phyloP scores from a whole-genome alignment of 192 early-diverging fungal genomes.

The Obelidium mucronatum region DNA sequence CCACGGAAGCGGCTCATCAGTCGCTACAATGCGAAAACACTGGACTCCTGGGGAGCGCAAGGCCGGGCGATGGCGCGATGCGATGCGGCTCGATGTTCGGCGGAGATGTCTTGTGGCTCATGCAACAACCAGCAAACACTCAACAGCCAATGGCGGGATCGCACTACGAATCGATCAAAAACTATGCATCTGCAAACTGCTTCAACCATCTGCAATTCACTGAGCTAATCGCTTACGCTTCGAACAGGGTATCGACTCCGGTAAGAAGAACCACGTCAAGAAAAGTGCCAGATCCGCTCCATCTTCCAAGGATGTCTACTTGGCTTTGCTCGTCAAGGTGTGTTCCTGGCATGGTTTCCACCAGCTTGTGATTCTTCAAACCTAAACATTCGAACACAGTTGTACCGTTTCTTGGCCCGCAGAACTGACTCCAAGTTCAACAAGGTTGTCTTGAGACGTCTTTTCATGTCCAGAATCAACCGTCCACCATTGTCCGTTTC shows the following conservation, averaged over 20 bases:
- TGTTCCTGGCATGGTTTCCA: not conserved
- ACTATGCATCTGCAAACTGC: too few relatives aligned
- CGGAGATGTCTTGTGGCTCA: too few relatives aligned
- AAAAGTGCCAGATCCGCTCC: conserved; percentile 60
- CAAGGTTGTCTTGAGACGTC: conserved; percentile 97
- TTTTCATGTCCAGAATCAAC: conserved; percentile 99
- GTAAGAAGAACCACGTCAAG: conserved; percentile 97
- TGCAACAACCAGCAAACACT: too few relatives aligned
- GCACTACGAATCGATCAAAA: too few relatives aligned
- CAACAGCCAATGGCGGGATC: too few relatives aligned
- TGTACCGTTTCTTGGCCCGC: conserved; percentile 99
- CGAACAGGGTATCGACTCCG: conserved; percentile 95
- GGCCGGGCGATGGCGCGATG: too few relatives aligned
- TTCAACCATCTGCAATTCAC: too few relatives aligned
- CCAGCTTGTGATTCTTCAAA: not conserved
- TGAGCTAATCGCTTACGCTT: too few relatives aligned
- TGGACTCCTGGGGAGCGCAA: too few relatives aligned
- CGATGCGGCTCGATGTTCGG: too few relatives aligned
- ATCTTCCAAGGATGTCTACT: conserved; percentile 83
- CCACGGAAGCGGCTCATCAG: too few relatives aligned
- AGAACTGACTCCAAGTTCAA: conserved; percentile 99
- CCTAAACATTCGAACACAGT: conserved; percentile 38
- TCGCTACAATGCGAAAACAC: too few relatives aligned
- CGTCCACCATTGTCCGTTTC: conserved; percentile 94
- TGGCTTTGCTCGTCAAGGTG: conserved; percentile 93